Evolutionary conservation across 495 filamentous ascomycete species (phyloP).

Genomic region (Paragyromitra xinjiangensis): DNA sequence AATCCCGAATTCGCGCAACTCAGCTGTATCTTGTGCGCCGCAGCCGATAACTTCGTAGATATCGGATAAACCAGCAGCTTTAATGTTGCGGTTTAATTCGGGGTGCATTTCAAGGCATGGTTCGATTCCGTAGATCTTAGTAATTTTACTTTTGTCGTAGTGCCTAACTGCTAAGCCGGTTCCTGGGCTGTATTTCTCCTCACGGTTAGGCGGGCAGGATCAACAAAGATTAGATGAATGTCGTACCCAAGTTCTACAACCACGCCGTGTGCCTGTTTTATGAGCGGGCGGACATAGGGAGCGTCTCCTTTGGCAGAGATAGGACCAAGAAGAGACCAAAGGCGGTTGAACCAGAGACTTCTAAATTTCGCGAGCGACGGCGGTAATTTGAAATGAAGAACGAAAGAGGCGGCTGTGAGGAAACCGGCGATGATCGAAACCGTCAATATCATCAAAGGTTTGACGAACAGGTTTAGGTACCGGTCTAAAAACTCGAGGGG

Average conservation of each 20-base stretch:
- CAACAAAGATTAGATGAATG: background rate
- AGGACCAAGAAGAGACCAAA: constrained; percentile 30
- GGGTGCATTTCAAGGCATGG: constrained; percentile 58
- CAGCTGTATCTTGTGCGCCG: constrained; percentile 57
- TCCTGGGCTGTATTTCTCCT: constrained; percentile 53
- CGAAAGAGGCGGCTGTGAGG: constrained; percentile 21
- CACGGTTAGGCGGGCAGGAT: background rate
- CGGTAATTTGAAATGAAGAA: background rate
- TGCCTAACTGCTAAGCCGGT: constrained; percentile 52
- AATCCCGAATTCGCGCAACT: constrained; percentile 56
- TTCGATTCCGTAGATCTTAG: constrained; percentile 59
- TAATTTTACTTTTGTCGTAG: constrained; percentile 50
- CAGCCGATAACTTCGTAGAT: constrained; percentile 58
- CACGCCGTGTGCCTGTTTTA: constrained; percentile 18
- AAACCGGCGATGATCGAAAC: constrained; percentile 17
- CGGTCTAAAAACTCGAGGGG: constrained; percentile 4
- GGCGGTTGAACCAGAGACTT: constrained; percentile 23
- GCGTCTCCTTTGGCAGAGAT: constrained; percentile 23
- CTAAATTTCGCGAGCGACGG: constrained; percentile 10
- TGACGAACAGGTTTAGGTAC: constrained; percentile 15
- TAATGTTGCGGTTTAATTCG: constrained; percentile 49
- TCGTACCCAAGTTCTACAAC: constrained; percentile 33
- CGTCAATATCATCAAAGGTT: constrained; percentile 8
- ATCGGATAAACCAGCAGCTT: constrained; percentile 55
- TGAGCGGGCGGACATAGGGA: constrained; percentile 14